Evolutionary conservation across 1,284 basidiomycete genomes (phyloP).

Genomic region (Tremellales sp.): DNA sequence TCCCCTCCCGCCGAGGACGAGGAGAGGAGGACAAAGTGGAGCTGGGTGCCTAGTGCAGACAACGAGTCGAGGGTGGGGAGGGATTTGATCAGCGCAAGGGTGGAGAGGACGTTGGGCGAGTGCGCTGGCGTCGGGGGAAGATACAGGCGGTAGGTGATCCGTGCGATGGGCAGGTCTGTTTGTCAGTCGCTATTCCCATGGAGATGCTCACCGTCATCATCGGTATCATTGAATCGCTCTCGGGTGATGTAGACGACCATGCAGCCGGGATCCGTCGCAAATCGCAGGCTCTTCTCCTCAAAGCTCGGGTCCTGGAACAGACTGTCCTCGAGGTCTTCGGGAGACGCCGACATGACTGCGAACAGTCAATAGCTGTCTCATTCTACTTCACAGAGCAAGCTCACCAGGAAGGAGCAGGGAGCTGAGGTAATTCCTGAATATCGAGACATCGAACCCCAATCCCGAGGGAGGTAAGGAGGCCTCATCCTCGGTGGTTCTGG

Average conservation of each 20-base stretch:
- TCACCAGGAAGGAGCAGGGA: slow-evolving; percentile 40
- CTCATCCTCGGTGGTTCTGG: slow-evolving; percentile 24
- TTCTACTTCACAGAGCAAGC: slow-evolving; percentile 2
- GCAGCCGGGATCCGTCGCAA: slow-evolving; percentile 41
- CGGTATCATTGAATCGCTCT: slow-evolving; percentile 33
- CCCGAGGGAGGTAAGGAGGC: slow-evolving; percentile 16
- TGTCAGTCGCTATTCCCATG: not conserved
- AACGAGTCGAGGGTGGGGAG: slow-evolving; percentile 74
- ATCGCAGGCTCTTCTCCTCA: slow-evolving; percentile 43
- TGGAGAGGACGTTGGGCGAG: slow-evolving; percentile 73
- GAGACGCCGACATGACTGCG: slow-evolving; percentile 45
- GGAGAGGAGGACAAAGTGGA: slow-evolving; percentile 86
- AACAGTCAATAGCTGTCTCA: too few species aligned
- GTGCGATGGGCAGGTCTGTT: slow-evolving; percentile 26
- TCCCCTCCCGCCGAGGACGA: slow-evolving; percentile 27
- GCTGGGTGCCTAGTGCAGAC: slow-evolving; percentile 73
- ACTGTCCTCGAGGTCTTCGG: slow-evolving; percentile 36
- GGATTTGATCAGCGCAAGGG: slow-evolving; percentile 92
- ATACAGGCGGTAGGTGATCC: slow-evolving; percentile 40
- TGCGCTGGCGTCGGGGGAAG: slow-evolving; percentile 52
- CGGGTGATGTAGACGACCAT: slow-evolving; percentile 47
- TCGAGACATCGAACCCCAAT: slow-evolving; percentile 39
- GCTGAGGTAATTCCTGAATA: slow-evolving; percentile 40
- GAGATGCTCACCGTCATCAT: slow-evolving; percentile 39
- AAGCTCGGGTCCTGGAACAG: slow-evolving; percentile 44